Percentiles rank a stretch among this genome's conserved stretches.
phyloP scores from a whole-genome alignment of 192 early-diverging fungal genomes.

The Backusella mclennaniae region DNA sequence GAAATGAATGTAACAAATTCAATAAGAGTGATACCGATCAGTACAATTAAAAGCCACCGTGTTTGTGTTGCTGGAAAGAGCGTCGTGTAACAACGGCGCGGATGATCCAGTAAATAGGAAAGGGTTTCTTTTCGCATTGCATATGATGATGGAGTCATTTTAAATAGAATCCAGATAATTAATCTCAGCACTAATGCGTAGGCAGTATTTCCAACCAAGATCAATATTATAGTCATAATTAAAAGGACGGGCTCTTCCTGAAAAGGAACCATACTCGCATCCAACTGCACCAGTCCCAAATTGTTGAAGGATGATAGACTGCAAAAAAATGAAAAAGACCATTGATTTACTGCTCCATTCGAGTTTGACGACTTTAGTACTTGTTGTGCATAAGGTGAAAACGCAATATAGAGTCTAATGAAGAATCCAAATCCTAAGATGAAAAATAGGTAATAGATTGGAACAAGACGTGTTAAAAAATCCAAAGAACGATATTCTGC shows the following conservation, averaged over 20 bases:
- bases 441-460: slow-evolving; percentile 30
- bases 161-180: slow-evolving; percentile 32
- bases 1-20: slow-evolving; percentile 26
- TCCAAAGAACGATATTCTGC: slow-evolving; percentile 35
- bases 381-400: slow-evolving; percentile 17
- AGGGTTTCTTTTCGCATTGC: slow-evolving; percentile 28
- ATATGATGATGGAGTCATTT: slow-evolving; percentile 15
- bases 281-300: slow-evolving; percentile 17
- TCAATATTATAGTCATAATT: slow-evolving; percentile 22
- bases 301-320: slow-evolving; percentile 34
- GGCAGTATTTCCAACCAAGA: slow-evolving; percentile 35
- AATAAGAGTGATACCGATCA: slow-evolving; percentile 29
- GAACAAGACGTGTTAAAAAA: slow-evolving; percentile 23
- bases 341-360: slow-evolving; percentile 14
- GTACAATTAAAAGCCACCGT: slow-evolving; percentile 29
- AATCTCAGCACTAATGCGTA: slow-evolving; percentile 31
- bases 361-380: slow-evolving; percentile 25
- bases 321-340: slow-evolving; percentile 34
- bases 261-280: slow-evolving; percentile 34
- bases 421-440: slow-evolving; percentile 14
- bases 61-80: slow-evolving; percentile 35
- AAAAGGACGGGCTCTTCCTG: slow-evolving; percentile 20
- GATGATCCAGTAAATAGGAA: slow-evolving; percentile 32
- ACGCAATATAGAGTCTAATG: slow-evolving; percentile 26
- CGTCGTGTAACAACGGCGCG: slow-evolving; percentile 35